phyloP scores from a whole-genome alignment of 805 yeast species.

The Myxozyma udenii region DNA sequence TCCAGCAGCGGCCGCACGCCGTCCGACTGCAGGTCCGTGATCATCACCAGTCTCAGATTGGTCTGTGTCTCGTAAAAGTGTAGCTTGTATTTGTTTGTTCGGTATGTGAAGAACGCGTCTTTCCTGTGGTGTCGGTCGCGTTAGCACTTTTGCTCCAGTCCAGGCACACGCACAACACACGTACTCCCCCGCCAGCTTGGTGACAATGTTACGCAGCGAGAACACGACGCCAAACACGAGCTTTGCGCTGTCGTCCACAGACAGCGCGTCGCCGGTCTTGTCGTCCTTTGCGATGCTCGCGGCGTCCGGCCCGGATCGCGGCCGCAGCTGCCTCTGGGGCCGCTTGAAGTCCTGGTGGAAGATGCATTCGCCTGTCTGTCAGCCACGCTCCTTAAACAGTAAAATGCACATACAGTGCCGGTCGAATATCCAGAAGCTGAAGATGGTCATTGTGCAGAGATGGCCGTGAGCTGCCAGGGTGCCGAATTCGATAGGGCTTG shows the following conservation, averaged over 20 bases:
- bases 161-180: no score
- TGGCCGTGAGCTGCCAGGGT: no score
- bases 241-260: constrained; percentile 66
- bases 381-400: background rate
- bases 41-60: constrained; percentile 68
- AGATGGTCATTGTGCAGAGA: constrained; percentile 60
- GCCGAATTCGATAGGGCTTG: no score
- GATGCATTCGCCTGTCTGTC: constrained; percentile 59
- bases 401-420: constrained; percentile 67
- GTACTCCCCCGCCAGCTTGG: constrained; percentile 47
- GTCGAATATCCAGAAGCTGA: constrained; percentile 87
- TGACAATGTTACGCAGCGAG: constrained; percentile 72
- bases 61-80: constrained; percentile 79
- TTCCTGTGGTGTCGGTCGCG: no score
- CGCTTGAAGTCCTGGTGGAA: constrained; percentile 61
- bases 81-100: constrained; percentile 69
- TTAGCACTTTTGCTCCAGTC: no score
- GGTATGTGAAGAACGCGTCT: constrained; percentile 37
- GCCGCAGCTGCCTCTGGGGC: constrained; percentile 18
- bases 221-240: constrained; percentile 80
- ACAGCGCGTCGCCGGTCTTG: constrained; percentile 12
- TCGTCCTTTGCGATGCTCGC: constrained; percentile 16
- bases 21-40: constrained; percentile 63
- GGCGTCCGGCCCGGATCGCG: background rate
- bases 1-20: constrained; percentile 54